These are phyloP conservation scores for Pelargonium nanum DNA, from an alignment of 345 rosid genomes.

Conservation along the genomic window DNA sequence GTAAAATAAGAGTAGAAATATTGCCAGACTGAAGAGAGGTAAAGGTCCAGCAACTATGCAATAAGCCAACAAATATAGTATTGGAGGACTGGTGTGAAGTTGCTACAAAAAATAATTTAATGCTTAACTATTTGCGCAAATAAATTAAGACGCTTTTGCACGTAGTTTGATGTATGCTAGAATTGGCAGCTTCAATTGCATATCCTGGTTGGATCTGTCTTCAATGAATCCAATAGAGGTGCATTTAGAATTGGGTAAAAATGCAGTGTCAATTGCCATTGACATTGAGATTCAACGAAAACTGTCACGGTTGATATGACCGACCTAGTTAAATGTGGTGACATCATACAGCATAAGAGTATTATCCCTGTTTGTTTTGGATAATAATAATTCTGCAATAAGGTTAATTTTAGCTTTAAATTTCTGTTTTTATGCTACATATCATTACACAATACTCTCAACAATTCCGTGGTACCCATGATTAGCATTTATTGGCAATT, in stretches of 20 bases:
- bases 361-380: background rate
- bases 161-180: background rate
- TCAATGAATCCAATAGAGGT: background rate
- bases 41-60: background rate
- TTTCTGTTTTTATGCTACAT: too few species aligned
- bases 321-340: background rate
- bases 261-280: background rate
- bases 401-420: too few species aligned
- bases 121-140: background rate
- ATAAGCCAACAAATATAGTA: background rate
- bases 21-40: background rate
- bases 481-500: slow-evolving; percentile 7
- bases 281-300: background rate
- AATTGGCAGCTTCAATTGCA: background rate
- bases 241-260: background rate
- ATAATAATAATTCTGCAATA: background rate
- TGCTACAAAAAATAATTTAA: background rate
- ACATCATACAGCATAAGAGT: background rate
- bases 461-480: background rate
- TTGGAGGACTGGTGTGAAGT: background rate
- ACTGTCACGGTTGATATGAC: background rate
- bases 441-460: background rate
- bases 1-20: background rate
- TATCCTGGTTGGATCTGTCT: background rate
- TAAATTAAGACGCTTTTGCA: too few species aligned